Percentiles rank a stretch among this genome's conserved stretches.
Evolutionary conservation across 139 green algal genomes (phyloP).

Genomic region (Coccomyxa sp.): DNA sequence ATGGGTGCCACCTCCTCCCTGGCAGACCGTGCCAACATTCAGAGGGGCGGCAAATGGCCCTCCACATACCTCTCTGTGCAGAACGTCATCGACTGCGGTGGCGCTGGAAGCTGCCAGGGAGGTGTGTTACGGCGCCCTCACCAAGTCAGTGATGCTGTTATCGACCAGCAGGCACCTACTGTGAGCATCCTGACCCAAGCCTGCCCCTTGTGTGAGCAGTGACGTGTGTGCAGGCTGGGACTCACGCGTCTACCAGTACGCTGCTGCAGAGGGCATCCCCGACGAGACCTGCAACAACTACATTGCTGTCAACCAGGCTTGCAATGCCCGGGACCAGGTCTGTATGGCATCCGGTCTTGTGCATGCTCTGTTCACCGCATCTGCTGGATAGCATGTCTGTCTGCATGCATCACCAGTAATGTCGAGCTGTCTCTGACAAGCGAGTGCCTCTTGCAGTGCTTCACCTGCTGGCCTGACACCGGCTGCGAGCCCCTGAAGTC

Average conservation of each 20-base stretch:
- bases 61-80: slow-evolving; percentile 60
- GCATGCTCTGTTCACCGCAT: too few relatives aligned
- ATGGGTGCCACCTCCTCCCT: slow-evolving; percentile 68
- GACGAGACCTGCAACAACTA: slow-evolving; percentile 90
- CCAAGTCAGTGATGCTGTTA: too few relatives aligned
- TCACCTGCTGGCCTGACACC: slow-evolving; percentile 49
- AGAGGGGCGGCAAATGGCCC: slow-evolving; percentile 49
- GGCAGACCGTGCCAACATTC: slow-evolving; percentile 84
- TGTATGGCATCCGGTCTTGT: too few relatives aligned
- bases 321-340: slow-evolving; percentile 24
- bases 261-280: slow-evolving; percentile 28
- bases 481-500: slow-evolving; percentile 5
- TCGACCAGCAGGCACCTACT: not conserved
- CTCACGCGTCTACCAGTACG: slow-evolving; percentile 55
- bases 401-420: too few relatives aligned
- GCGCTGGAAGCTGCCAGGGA: slow-evolving; percentile 65
- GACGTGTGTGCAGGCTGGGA: slow-evolving; percentile 33
- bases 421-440: too few relatives aligned
- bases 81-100: slow-evolving; percentile 82
- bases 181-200: not conserved
- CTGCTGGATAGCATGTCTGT: too few relatives aligned
- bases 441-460: too few relatives aligned
- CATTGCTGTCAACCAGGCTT: slow-evolving; percentile 41
- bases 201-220: not conserved
- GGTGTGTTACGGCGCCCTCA: not conserved